Percentiles rank a stretch among this genome's conserved stretches.
These are phyloP conservation scores for Smittium culicis DNA, from an alignment of 371 early-diverging fungal species.

Conservation along the genomic window DNA sequence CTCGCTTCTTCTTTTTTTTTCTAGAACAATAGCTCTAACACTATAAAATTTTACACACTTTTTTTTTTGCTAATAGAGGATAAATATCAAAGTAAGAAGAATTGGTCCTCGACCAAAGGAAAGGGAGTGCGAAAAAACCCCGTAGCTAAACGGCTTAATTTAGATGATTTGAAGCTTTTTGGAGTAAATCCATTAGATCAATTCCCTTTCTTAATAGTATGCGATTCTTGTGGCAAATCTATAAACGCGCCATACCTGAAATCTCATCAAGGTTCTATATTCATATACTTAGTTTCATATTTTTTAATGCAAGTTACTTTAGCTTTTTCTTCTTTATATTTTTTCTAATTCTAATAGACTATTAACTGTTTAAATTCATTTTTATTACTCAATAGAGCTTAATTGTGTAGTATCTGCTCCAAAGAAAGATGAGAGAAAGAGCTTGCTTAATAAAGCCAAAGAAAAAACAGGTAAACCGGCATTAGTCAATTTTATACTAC, in stretches of 20 bases:
- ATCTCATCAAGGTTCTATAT: slow-evolving; percentile 22
- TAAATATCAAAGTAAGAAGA: slow-evolving; percentile 36
- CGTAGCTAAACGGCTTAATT: slow-evolving; percentile 30
- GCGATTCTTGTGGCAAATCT: slow-evolving; percentile 28
- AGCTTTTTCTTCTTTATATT: too few species aligned
- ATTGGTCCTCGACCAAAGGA: slow-evolving; percentile 36
- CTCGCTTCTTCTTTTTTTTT: not conserved
- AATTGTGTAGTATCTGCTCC: slow-evolving; percentile 22
- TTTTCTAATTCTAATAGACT: too few species aligned
- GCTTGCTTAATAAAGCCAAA: slow-evolving; percentile 5
- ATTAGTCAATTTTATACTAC: not conserved
- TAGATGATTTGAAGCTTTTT: slow-evolving; percentile 27
- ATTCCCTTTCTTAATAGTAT: slow-evolving; percentile 24
- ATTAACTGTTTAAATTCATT: not conserved
- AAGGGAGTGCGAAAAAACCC: slow-evolving; percentile 32
- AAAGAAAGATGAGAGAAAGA: slow-evolving; percentile 22
- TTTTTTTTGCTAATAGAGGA: slow-evolving; percentile 17
- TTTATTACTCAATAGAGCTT: slow-evolving; percentile 13
- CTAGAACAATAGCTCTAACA: not conserved
- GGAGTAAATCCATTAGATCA: slow-evolving; percentile 29
- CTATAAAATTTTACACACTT: not conserved
- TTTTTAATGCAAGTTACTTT: not conserved
- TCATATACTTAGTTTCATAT: not conserved
- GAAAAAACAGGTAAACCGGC: slow-evolving; percentile 18
- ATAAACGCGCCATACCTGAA: slow-evolving; percentile 28